Base-by-base conservation (phyloP, 805 yeast genomes). In the Ogataea degrootiae region DNA sequence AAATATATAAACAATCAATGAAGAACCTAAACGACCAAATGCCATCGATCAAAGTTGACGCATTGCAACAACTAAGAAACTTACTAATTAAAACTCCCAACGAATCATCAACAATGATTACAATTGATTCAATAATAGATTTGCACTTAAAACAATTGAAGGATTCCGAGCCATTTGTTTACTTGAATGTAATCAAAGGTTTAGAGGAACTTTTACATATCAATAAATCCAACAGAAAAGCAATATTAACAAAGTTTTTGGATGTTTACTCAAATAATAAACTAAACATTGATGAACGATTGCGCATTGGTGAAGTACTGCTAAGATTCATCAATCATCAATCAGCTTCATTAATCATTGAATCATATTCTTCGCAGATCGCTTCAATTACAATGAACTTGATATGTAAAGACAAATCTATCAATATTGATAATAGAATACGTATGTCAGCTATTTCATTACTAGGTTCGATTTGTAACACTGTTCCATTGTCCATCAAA, bases 371-470 rank as follows among this genome's bases (percentile, higher is more conserved):
- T 7, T 26, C 11, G 11, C 44, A 57, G 1, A 61, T 89, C 5
- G 72, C 79, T 1, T 60, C 66, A 5, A 57, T 72, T 0, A 72
- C 80, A 29, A 58, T 86, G 2, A 39, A 54, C 1, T 59, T 64
- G 21, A 52, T 64, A 4, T 47, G 59, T 35, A 46, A 48, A 14
- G 41, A 42, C 4, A 23, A 36, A 5, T 42, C 43, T 8, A 39
- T 26, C 26, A 53, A 53, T 4, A 23, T 59, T 14, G 96, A 89
- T 52, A 70, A 74, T 48, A 74, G 83, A 37, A 53, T 90, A 37
- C 72, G 97, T 54, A 83, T 89, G 85, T 91, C 97, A 2, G 79
- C 96, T 0, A 76, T 91, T 80, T 87, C 97, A 0, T 64, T 94
- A 14, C 62, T 92, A n/a, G 96, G 97, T 29, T 68, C 77, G 6